phyloP scores from a whole-genome alignment of 2,329 filamentous ascomycete species.

The Xylaria sp. region DNA sequence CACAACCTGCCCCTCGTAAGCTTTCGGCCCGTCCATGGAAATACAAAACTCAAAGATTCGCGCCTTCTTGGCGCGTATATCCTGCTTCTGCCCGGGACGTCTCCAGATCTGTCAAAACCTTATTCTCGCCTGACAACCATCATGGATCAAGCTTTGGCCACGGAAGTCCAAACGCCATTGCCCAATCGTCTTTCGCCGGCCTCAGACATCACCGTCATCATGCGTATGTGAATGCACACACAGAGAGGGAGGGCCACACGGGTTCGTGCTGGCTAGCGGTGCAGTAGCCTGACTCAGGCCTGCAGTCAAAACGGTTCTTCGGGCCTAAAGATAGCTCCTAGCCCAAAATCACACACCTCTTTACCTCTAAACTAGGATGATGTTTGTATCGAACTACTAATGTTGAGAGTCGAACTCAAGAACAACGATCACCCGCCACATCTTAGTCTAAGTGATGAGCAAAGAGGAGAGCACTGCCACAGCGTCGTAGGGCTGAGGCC shows the following conservation, averaged over 20 bases:
- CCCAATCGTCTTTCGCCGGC: not conserved
- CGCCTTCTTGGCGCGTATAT: slow-evolving; percentile 2
- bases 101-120: slow-evolving; percentile 2
- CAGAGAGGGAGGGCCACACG: not conserved
- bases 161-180: not conserved
- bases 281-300: slow-evolving; percentile 2
- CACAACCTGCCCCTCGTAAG: not conserved
- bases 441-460: not conserved
- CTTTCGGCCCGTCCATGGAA: slow-evolving; percentile 11
- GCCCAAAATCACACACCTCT: not conserved
- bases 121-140: not conserved
- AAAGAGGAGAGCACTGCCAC: not conserved
- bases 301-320: not conserved
- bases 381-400: not conserved
- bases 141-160: not conserved
- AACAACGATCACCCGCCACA: not conserved
- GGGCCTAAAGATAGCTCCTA: not conserved
- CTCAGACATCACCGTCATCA: not conserved
- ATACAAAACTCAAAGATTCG: not conserved
- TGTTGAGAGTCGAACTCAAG: not conserved
- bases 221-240: not conserved
- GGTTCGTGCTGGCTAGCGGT: not conserved
- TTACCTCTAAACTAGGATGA: not conserved
- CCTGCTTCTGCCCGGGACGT: not conserved
- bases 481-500: slow-evolving; percentile 6